Evolutionary conservation across 2,329 filamentous ascomycete genomes (phyloP), one percentile per base, ranked within the genome.

Genomic region (Epichloe coenophiala): DNA sequence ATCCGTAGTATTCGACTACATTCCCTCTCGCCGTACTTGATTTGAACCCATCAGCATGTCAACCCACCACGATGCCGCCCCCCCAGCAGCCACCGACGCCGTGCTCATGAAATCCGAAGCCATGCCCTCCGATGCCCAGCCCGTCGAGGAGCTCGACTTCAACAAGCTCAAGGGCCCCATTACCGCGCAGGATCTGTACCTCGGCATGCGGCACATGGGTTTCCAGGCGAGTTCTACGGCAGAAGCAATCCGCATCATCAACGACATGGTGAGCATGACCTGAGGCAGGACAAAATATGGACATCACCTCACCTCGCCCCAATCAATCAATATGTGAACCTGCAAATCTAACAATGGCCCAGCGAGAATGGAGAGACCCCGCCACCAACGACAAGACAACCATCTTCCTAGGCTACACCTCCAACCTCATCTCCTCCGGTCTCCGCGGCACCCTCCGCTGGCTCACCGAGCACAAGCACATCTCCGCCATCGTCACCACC

Each of bases 361-460:
- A 72, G 88, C 79, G 88, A 63, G 77, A 78, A 51, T 97, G 88
- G 84, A 76, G 76, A 54, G 86, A 95, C 64, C 80, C 87, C 1
- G 86, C 90, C 61, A 86, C 86, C 2, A 80, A 80, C 13, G 81
- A 85, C 27, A 79, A 79, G 60, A 93, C 93, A 17, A 97, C 93
- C 53, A 91, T 98, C 59, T 97, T 98, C 68, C 80, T 98, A 8
- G 93, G 93, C 51, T 98, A 96, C 71, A 98, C 93, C 9, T 95
- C 88, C 47, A 98, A 98, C 65, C 77, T 98, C 59, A 96, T 98
- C 61, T 97, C 93, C 0, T 98, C 91, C 3, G 93, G 93, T 8
- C 78, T 98, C 33, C 81, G 93, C 49, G 90, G 95, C 57, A 90
- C 90, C 37, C 74, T 98, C 57, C 86, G 93, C 51, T 98, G 89